Base-by-base conservation (phyloP, 768 basidiomycete species). In the Imleria badia region DNA sequence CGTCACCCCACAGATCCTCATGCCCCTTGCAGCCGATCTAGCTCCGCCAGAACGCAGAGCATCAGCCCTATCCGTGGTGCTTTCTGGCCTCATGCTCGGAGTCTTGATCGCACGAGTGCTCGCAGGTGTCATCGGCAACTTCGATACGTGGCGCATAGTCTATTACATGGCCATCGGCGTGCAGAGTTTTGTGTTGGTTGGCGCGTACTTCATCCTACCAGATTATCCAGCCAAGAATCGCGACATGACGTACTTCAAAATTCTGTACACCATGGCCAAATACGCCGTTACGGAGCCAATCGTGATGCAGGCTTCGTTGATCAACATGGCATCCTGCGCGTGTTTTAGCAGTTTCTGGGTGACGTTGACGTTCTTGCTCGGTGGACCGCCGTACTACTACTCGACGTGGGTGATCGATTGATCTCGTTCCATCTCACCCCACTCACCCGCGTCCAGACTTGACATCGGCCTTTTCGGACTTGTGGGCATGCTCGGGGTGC, bases 201-300 rank as follows among this genome's bases (percentile, higher is more conserved):
- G 86, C 22, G 72, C 84, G 39, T 93, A 87, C 64, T 67, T 82
- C 19, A 59, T 85, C 50, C 72, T 93, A 19, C 91, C 91, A 1
- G 91, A 95, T 69, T 93, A 89, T 63, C 92, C 91, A 1, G 81
- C 86, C 13, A 92, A 89, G 66, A 87, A 88, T 64, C 69, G 64
- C 20, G 72, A 81, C 43, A 50, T 91, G 57, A 81, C 82, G 3
- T 94, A 94, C 70, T 76, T 75, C 59, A 71, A 83, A 17, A 86
- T 93, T 43, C 70, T 91, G 31, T 82, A 75, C 69, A 86, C 85
- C 10, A 94, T 94, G 92, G 85, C 75, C 6, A 87, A 84, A 67
- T 88, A 84, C 60, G 75, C 84, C 0, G 76, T 86, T 34, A 94
- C 87, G 0, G 89, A 94, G 67, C 92, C 93, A 0, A 71, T 87